Evolutionary conservation across 768 basidiomycete genomes (phyloP).

Genomic region (Xanthoconium purpureum): DNA sequence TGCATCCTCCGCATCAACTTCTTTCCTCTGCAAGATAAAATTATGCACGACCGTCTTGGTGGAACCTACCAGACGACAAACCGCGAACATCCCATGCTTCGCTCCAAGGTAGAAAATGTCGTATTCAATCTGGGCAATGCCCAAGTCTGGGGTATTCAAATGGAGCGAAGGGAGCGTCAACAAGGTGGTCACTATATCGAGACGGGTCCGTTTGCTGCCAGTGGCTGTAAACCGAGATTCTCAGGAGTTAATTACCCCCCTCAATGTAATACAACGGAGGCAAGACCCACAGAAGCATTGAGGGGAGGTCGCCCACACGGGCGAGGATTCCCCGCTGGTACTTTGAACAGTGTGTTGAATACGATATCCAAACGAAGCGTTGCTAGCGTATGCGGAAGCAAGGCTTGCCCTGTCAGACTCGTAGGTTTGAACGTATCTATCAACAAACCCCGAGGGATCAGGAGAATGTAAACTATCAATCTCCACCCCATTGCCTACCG

Average conservation of each 20-base stretch:
- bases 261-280: background rate
- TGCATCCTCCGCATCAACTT: constrained; percentile 29
- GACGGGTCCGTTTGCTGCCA: constrained; percentile 21
- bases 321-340: background rate
- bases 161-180: constrained; percentile 28
- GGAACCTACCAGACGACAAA: constrained; percentile 19
- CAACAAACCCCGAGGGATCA: constrained; percentile 3
- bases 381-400: constrained; percentile 30
- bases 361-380: constrained; percentile 33
- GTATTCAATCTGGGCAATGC: constrained; percentile 20
- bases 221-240: constrained; percentile 10
- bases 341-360: constrained; percentile 11
- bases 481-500: constrained; percentile 19
- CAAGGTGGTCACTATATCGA: constrained; percentile 27
- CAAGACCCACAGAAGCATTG: constrained; percentile 18
- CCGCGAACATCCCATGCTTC: constrained; percentile 26
- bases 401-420: constrained; percentile 32
- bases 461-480: background rate
- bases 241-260: background rate
- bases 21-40: constrained; percentile 31
- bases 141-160: constrained; percentile 1
- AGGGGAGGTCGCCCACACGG: background rate
- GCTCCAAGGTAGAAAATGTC: constrained; percentile 32
- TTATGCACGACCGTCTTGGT: constrained; percentile 26
- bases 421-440: constrained; percentile 32